These are phyloP conservation scores for Pseudogymnoascus pannorum DNA, from an alignment of 2,329 filamentous ascomycete species.

Conservation along the genomic window DNA sequence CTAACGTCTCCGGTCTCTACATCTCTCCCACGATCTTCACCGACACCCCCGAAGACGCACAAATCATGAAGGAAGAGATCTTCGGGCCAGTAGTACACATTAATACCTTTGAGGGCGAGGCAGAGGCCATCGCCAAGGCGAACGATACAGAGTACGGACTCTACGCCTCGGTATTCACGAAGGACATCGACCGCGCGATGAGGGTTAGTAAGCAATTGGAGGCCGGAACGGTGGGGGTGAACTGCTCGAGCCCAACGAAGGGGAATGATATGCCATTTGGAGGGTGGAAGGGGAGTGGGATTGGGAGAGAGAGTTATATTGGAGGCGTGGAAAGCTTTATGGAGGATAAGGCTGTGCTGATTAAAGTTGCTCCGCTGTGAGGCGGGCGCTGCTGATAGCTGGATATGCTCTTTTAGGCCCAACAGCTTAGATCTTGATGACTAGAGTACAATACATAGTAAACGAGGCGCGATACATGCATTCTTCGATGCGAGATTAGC, in stretches of 20 bases:
- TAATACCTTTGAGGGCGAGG: conserved; percentile 44
- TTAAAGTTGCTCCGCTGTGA: conserved; percentile 17
- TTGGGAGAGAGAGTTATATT: conserved; percentile 20
- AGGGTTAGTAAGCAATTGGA: conserved; percentile 42
- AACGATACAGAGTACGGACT: conserved; percentile 61
- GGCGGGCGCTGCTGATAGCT: not conserved
- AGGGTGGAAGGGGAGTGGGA: conserved; percentile 21
- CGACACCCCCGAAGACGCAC: conserved; percentile 2
- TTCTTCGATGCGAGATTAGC: not conserved
- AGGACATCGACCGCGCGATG: conserved; percentile 42
- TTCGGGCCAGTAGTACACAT: conserved; percentile 55
- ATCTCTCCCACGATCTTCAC: conserved; percentile 22
- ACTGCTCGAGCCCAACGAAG: conserved; percentile 20
- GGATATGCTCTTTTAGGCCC: not conserved
- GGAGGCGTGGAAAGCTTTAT: conserved; percentile 21
- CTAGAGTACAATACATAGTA: not conserved
- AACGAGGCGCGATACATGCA: no score
- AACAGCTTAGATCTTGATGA: not conserved
- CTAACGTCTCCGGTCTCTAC: conserved; percentile 14
- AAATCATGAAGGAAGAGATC: conserved; percentile 40
- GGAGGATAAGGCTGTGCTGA: conserved; percentile 22
- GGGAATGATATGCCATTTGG: conserved; percentile 22
- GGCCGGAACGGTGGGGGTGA: conserved; percentile 38
- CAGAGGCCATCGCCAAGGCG: conserved; percentile 51
- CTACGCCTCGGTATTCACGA: conserved; percentile 51